A percentile compares a stretch with the other conserved stretches of the same genome.
phyloP scores from a whole-genome alignment of 2,329 filamentous ascomycete species.

The Fusarium sp. region DNA sequence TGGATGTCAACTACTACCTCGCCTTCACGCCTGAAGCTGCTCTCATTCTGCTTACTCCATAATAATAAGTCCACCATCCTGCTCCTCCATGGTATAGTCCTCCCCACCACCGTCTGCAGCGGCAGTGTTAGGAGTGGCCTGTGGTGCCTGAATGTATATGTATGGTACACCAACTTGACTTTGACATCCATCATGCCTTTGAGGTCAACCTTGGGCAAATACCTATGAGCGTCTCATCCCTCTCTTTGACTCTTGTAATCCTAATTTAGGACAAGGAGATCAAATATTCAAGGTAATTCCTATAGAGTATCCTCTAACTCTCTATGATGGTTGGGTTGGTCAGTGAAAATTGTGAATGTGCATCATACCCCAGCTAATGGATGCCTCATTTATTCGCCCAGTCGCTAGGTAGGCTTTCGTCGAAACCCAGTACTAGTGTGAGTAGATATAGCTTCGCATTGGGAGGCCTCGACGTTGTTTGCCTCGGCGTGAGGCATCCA shows the following conservation, averaged over 20 bases:
- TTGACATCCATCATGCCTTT: not conserved
- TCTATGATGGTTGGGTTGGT: not conserved
- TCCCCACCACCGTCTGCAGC: too few species aligned
- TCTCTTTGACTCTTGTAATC: not conserved
- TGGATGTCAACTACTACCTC: too few species aligned
- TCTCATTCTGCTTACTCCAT: too few species aligned
- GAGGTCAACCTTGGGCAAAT: not conserved
- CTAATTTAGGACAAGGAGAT: not conserved
- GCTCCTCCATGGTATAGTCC: too few species aligned
- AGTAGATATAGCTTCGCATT: not conserved
- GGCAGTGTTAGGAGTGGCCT: too few species aligned
- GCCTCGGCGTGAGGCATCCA: constrained; percentile 15
- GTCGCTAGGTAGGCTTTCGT: not conserved
- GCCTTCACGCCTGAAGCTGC: too few species aligned
- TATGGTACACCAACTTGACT: too few species aligned
- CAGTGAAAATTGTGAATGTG: not conserved
- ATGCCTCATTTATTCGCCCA: not conserved
- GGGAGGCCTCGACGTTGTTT: constrained; percentile 2
- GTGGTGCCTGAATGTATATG: too few species aligned
- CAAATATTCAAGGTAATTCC: not conserved
- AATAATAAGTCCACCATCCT: too few species aligned
- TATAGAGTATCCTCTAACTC: not conserved
- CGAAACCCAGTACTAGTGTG: not conserved
- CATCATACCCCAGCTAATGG: not conserved
- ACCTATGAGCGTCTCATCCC: not conserved